Base-by-base conservation (phyloP, 805 yeast genomes). In the Barnettozyma californica region DNA sequence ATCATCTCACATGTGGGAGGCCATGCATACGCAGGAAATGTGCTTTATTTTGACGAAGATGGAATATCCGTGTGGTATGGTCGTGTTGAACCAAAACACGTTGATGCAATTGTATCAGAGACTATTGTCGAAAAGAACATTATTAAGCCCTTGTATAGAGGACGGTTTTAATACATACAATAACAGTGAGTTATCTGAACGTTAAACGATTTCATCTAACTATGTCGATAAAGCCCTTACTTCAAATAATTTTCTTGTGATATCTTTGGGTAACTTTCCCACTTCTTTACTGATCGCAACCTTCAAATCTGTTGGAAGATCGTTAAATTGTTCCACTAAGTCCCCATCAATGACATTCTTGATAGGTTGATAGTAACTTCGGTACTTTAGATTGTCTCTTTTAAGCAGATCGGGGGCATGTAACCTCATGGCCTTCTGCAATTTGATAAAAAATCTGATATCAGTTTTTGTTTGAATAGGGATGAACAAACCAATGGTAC, bases 331-430 rank as follows among this genome's bases (percentile, higher is more conserved):
- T 57, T 89, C 97, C 43, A 92, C 70, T 14, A 87, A 69, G 61
- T 94, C 98, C 9, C 99, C 99, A 66, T 94, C 97, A 37, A 94
- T 74, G 2, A 86, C 81, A 44, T 80, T 76, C 53, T 81, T 83
- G 2, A 75, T 77, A 0, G 97, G 97, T n/a, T 79, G 81, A 62
- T 88, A 89, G 59, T 84, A 85, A 45, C 97, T 76, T 47, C 97
- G 68, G 62, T 75, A 91, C 48, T 76, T 76, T 53, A 78, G 50
- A 49, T 83, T 87, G 53, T 84, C 85, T 48, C 94, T 73, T 0
- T 84, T 92, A 3, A 82, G 63, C 19, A 61, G 52, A 5, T 62
- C 64, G 6, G 52, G 50, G 8, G 40, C 49, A 18, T 53, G 61
- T 4, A 49, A 50, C 9, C 76, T 58, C 52, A 81, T 62, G 9